Evolutionary conservation across 306 rosid genomes (phyloP).

Genomic region (Cicer arietinum): DNA sequence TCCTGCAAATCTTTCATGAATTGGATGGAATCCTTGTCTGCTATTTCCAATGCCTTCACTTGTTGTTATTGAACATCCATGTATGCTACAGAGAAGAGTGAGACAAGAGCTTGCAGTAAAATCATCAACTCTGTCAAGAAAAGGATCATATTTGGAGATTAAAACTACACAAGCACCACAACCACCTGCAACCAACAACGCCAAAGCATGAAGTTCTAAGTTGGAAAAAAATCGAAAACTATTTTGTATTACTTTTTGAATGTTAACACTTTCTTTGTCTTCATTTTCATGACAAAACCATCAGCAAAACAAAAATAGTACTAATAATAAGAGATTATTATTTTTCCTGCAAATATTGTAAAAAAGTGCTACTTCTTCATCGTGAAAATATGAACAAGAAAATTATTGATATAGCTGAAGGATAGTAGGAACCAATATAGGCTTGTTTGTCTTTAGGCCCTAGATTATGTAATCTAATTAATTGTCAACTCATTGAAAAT

Average conservation of each 20-base stretch:
- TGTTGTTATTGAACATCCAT: constrained; percentile 76
- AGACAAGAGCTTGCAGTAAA: constrained; percentile 83
- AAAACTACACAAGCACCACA: constrained; percentile 94
- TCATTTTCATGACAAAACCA: constrained; percentile 7
- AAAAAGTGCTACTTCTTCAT: neutral
- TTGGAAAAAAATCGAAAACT: neutral
- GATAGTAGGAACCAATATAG: neutral
- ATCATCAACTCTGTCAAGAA: constrained; percentile 61
- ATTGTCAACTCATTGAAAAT: too few relatives aligned
- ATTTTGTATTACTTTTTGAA: neutral
- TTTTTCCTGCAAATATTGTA: neutral
- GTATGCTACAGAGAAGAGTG: constrained; percentile 75
- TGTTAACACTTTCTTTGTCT: neutral
- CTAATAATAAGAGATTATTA: neutral
- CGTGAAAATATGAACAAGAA: neutral
- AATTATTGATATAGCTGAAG: constrained; percentile 9
- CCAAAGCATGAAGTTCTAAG: constrained; percentile 33
- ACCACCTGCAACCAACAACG: constrained; percentile 70
- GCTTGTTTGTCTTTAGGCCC: too few relatives aligned
- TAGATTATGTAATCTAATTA: too few relatives aligned
- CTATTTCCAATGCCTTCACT: constrained; percentile 88
- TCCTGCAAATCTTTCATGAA: constrained; percentile 81
- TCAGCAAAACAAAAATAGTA: neutral
- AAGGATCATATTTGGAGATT: constrained; percentile 78
- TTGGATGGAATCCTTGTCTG: constrained; percentile 78